These are phyloP conservation scores for Populus hybrid DNA, from an alignment of 441 rosid species.

Conservation along the genomic window DNA sequence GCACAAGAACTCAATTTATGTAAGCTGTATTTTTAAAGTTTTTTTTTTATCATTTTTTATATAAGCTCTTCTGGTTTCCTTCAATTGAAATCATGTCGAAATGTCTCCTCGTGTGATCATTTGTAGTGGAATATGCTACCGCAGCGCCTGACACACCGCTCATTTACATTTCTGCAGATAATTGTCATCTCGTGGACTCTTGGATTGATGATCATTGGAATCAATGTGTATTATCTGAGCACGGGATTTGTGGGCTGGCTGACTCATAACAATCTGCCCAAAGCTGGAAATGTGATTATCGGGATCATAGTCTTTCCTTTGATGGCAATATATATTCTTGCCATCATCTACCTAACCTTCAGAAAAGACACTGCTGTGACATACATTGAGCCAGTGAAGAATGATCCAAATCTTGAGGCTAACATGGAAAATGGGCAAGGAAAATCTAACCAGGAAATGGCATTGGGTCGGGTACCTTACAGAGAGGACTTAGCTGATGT, in stretches of 20 bases:
- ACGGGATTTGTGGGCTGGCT: constrained; percentile 54
- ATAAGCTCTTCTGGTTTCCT: background rate
- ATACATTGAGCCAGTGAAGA: constrained; percentile 36
- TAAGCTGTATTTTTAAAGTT: constrained; percentile 19
- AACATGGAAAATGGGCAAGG: constrained; percentile 26
- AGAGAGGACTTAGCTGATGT: constrained; percentile 51
- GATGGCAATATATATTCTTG: constrained; percentile 39
- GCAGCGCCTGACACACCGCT: background rate
- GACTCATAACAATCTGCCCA: constrained; percentile 37
- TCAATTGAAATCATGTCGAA: background rate
- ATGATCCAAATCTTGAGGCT: constrained; percentile 3
- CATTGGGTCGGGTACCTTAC: constrained; percentile 21
- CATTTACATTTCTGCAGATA: constrained; percentile 29
- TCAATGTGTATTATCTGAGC: constrained; percentile 54
- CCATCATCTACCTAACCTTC: constrained; percentile 47
- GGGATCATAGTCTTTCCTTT: constrained; percentile 57
- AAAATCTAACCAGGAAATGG: background rate
- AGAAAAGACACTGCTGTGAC: constrained; percentile 46
- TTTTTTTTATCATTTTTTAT: no score
- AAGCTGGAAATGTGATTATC: constrained; percentile 35
- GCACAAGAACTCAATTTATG: constrained; percentile 52
- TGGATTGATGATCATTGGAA: constrained; percentile 46
- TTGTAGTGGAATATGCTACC: background rate
- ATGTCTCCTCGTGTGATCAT: background rate
- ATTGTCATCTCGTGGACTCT: constrained; percentile 55